These are phyloP conservation scores for Carpinus fangiana DNA, from an alignment of 306 rosid species.

Conservation along the genomic window DNA sequence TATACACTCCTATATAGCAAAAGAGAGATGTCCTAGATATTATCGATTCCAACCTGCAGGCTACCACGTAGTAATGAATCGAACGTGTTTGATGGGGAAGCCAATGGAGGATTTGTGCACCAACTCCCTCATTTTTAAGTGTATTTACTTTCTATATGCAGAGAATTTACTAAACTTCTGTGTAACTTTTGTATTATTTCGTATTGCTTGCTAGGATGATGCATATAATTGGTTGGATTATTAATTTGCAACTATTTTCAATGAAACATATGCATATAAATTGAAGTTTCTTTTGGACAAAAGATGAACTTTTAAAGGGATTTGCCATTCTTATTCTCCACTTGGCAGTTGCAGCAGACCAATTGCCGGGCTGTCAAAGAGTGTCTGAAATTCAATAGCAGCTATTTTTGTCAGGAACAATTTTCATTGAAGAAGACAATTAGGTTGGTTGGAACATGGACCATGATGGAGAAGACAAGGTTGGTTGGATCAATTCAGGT, in stretches of 20 bases:
- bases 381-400: not conserved
- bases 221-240: no score
- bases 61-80: no score
- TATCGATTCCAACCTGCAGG: not conserved
- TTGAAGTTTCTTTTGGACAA: no score
- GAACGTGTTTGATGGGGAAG: not conserved
- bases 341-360: not conserved
- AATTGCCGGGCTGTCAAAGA: not conserved
- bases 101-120: not conserved
- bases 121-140: not conserved
- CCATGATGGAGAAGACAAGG: not conserved
- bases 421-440: not conserved
- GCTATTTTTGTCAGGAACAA: not conserved
- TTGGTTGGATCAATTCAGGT: no score
- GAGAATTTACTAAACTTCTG: no score
- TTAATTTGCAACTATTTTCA: no score
- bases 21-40: not conserved
- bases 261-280: no score
- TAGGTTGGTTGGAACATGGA: not conserved
- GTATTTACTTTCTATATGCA: no score
- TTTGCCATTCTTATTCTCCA: not conserved
- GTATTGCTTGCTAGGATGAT: no score
- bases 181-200: no score
- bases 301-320: no score
- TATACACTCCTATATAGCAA: not conserved